Percentiles rank a stretch among this genome's conserved stretches.
Evolutionary conservation across 306 rosid genomes (phyloP).

Genomic region (Gillenia trifoliata): DNA sequence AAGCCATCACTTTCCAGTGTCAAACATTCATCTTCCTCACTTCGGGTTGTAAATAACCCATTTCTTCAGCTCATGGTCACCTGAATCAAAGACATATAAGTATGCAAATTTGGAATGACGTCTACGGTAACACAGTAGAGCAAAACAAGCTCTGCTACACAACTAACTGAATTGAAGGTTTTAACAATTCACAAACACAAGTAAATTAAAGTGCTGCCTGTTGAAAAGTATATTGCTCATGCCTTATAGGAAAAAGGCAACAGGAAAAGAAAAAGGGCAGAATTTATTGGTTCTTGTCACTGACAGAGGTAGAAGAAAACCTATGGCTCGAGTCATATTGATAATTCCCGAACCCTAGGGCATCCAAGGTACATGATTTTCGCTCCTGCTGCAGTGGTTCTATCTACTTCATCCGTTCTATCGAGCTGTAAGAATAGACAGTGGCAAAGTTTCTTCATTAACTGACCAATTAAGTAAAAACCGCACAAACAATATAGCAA

Average conservation of each 20-base stretch:
- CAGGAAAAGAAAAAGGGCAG: neutral
- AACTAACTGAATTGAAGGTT: neutral
- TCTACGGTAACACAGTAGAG: neutral
- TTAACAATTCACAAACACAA: neutral
- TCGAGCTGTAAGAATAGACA: constrained; percentile 23
- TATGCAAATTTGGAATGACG: no score
- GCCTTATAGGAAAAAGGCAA: neutral
- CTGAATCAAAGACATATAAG: constrained; percentile 15
- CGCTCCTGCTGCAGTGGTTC: constrained; percentile 23
- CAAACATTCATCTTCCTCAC: constrained; percentile 31
- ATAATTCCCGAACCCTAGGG: constrained; percentile 32
- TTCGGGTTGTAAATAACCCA: constrained; percentile 16
- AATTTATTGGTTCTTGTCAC: neutral
- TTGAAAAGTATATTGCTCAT: neutral
- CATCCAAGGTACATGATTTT: constrained; percentile 18
- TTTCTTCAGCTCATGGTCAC: constrained; percentile 32
- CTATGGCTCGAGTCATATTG: constrained; percentile 32
- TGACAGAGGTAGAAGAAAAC: constrained; percentile 6
- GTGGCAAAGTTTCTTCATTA: neutral
- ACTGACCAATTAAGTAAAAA: neutral
- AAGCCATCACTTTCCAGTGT: constrained; percentile 45
- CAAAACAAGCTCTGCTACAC: neutral
- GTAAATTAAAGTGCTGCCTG: neutral
- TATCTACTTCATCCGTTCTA: constrained; percentile 23
- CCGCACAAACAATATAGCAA: neutral